A percentile compares a stretch with the other conserved stretches of the same genome.
Evolutionary conservation across 2,329 filamentous ascomycete genomes (phyloP).

Genomic region (Aspergillus texensis): DNA sequence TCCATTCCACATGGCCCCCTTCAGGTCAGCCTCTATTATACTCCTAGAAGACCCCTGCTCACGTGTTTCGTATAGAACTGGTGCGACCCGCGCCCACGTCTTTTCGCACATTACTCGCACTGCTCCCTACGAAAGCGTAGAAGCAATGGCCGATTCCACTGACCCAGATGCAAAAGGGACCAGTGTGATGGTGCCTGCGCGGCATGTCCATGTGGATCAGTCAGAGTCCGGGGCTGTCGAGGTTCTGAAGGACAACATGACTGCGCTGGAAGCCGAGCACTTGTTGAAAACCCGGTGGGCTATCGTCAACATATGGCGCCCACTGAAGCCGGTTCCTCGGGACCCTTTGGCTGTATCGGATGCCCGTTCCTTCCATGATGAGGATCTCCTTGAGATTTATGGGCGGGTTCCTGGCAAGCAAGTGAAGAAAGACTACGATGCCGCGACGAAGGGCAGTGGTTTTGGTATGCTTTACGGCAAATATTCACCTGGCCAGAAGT

Average conservation of each 20-base stretch:
- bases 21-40: not conserved
- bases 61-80: not conserved
- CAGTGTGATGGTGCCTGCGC: not conserved
- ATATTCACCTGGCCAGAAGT: conserved; percentile 4
- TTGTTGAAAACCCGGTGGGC: conserved; percentile 3
- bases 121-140: not conserved
- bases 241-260: not conserved
- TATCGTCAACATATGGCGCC: conserved; percentile 10
- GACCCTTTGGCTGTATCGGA: conserved; percentile 10
- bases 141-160: not conserved
- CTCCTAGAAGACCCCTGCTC: not conserved
- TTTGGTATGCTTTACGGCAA: conserved; percentile 2
- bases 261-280: not conserved
- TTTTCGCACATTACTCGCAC: conserved; percentile 6
- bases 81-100: conserved; percentile 7
- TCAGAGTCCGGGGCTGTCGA: conserved; percentile 6
- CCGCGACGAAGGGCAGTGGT: not conserved
- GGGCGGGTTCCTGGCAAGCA: not conserved
- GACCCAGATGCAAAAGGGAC: not conserved
- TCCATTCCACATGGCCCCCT: not conserved
- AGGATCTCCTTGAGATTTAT: conserved; percentile 8
- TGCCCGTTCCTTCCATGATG: conserved; percentile 3
- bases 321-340: conserved; percentile 3
- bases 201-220: conserved; percentile 10
- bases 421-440: not conserved